Conservation (phyloP, 2,329 filamentous ascomycete genomes). For the Hypomyces rosellus region DNA sequence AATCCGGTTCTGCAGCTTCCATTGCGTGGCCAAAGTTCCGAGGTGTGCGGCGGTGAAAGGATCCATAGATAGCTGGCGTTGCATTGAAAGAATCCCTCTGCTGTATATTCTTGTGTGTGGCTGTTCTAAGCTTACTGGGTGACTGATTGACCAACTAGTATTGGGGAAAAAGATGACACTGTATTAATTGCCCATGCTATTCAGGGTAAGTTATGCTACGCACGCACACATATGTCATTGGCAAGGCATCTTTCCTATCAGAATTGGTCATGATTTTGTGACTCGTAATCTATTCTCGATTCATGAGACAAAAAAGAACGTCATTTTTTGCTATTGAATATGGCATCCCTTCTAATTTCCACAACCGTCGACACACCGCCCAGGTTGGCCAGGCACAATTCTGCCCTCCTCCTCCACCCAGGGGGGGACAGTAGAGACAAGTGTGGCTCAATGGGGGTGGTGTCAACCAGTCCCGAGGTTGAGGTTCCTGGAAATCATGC, state of each 20-base stretch:
- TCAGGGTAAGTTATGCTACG: too few species aligned
- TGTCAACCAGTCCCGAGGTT: conserved; percentile 4
- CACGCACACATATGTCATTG: too few species aligned
- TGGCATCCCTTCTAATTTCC: conserved; percentile 9
- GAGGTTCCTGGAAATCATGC: conserved; percentile 5
- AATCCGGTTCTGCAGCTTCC: not conserved
- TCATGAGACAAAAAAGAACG: too few species aligned
- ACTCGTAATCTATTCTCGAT: too few species aligned
- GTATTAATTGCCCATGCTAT: too few species aligned
- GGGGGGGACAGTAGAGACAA: conserved; percentile 4
- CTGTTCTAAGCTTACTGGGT: not conserved
- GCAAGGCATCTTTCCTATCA: too few species aligned
- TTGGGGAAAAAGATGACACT: not conserved
- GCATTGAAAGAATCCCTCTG: not conserved
- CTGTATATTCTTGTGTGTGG: not conserved
- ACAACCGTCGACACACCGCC: not conserved
- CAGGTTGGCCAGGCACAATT: too few species aligned
- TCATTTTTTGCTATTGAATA: not conserved
- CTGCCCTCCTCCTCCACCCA: not conserved
- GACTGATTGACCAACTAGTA: not conserved
- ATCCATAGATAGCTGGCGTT: not conserved
- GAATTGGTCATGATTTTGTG: too few species aligned
- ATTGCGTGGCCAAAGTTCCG: too few species aligned
- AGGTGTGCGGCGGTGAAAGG: not conserved
- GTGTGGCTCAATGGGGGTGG: conserved; percentile 1